A percentile compares a stretch with the other conserved stretches of the same genome.
phyloP scores from a whole-genome alignment of 2,329 filamentous ascomycete genomes.

The Colletotrichum tropicale region DNA sequence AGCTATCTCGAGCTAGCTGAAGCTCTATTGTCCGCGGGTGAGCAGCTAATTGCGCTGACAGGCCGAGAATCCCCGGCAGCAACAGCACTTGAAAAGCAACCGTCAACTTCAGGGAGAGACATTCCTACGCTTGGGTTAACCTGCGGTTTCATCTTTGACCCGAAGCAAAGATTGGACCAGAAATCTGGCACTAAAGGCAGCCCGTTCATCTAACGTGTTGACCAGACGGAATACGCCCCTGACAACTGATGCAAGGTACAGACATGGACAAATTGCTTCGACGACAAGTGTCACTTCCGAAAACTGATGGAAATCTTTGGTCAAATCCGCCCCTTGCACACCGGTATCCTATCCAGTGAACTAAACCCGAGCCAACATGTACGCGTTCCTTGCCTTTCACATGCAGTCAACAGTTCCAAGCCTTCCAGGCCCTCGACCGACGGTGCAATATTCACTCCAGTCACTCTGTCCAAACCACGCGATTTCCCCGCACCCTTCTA shows the following conservation, averaged over 20 bases:
- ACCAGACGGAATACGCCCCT: neutral
- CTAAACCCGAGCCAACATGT: neutral
- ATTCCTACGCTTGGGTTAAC: neutral
- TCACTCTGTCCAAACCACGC: neutral
- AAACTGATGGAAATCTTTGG: neutral
- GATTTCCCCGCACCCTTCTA: neutral
- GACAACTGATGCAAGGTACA: neutral
- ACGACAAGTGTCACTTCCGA: neutral
- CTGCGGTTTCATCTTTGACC: neutral
- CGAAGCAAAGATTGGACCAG: neutral
- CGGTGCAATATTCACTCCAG: neutral
- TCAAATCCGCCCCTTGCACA: constrained; percentile 12
- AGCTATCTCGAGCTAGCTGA: neutral
- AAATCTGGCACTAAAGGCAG: neutral
- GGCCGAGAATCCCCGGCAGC: neutral
- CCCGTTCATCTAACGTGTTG: neutral
- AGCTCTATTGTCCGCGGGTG: neutral
- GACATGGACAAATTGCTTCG: neutral
- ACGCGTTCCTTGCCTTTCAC: neutral
- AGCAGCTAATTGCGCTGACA: neutral
- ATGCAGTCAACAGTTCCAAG: neutral
- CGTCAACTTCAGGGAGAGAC: neutral
- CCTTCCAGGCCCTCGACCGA: neutral
- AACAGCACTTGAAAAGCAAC: neutral
- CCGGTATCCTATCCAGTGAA: neutral